Evolutionary conservation across 371 early-diverging fungal species (phyloP), one percentile per base, ranked within the genome.

Genomic region (Capillidium heterosporum): DNA sequence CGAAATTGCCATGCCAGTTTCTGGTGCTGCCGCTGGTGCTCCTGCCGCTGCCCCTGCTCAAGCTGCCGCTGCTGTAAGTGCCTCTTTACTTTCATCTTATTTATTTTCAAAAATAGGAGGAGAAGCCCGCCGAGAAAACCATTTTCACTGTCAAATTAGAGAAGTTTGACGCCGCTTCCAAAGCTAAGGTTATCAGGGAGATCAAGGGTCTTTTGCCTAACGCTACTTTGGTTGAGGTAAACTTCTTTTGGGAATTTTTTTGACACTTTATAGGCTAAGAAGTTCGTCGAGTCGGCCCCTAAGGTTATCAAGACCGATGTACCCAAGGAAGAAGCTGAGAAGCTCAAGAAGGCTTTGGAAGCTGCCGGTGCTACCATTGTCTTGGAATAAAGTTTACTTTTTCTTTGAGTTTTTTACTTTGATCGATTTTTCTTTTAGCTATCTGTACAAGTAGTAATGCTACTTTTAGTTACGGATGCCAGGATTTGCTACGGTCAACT

Each of bases 151-250:
- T 96, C 63, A 95, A 86, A 77, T 81, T 96, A 47, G 92, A 91
- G 60, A 92, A 91, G 80, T 85, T 92, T 57, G 93, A 95, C 66
- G 85, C 94, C 32, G 84, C 85, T 40, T 68, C 86, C 60, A 96
- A 96, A 74, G 95, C 97, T 58, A 96, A 96, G 78, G 80, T 96
- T 57, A 96, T 96, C 63, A 83, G 91, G 70, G 97, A 96, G 74
- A 91, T 96, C 65, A 94, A 95, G 80, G 82, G 78, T 67, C 67
- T 95, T 63, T 64, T 87, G 2, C 91, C 94, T 26, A 89, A 91
- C 57, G 78, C 88, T 57, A 94, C 87, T 74, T 71, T 96, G 72
- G 91, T 96, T 19, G 95, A 94, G 70, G 82, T 75, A 71, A 15
- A 47, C 40, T 1, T 21, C 28, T 57, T 13, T 10, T 39, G 19